Percentiles rank a stretch among this genome's conserved stretches.
Evolutionary conservation across 2,329 filamentous ascomycete genomes (phyloP).

Genomic region (Leptographium wingfieldii): DNA sequence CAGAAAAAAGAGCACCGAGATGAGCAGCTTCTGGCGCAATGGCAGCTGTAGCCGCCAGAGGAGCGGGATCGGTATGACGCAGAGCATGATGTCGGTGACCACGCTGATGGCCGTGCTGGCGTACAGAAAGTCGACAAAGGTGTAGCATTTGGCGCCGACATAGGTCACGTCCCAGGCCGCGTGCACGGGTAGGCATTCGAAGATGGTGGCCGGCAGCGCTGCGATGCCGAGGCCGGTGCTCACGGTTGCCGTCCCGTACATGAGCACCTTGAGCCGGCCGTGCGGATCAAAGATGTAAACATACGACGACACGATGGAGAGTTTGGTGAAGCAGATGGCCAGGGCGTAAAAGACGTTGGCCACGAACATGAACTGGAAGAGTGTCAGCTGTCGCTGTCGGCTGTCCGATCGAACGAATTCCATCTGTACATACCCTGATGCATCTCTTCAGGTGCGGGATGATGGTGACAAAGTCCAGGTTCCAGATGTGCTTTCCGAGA

Average conservation of each 20-base stretch:
- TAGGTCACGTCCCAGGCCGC: conserved; percentile 18
- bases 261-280: conserved; percentile 15
- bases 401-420: not conserved
- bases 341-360: conserved; percentile 17
- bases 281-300: conserved; percentile 19
- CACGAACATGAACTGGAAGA: conserved; percentile 13
- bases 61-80: conserved; percentile 17
- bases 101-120: conserved; percentile 18
- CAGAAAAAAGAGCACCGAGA: conserved; percentile 17
- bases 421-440: conserved; percentile 5
- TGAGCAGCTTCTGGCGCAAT: conserved; percentile 14
- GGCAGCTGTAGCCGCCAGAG: conserved; percentile 19
- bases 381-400: not conserved
- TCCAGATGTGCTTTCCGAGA: conserved; percentile 18
- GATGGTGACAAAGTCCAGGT: conserved; percentile 11
- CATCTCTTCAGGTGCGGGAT: conserved; percentile 9
- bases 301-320: conserved; percentile 19
- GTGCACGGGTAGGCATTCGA: conserved; percentile 16
- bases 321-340: conserved; percentile 16
- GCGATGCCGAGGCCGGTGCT: conserved; percentile 15
- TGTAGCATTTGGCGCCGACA: conserved; percentile 13
- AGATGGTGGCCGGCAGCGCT: conserved; percentile 16
- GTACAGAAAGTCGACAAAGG: conserved; percentile 17
- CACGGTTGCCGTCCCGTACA: conserved; percentile 19
- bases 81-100: conserved; percentile 18